These are phyloP conservation scores for Eucalyptus cloeziana DNA, from an alignment of 345 rosid species.

Conservation along the genomic window DNA sequence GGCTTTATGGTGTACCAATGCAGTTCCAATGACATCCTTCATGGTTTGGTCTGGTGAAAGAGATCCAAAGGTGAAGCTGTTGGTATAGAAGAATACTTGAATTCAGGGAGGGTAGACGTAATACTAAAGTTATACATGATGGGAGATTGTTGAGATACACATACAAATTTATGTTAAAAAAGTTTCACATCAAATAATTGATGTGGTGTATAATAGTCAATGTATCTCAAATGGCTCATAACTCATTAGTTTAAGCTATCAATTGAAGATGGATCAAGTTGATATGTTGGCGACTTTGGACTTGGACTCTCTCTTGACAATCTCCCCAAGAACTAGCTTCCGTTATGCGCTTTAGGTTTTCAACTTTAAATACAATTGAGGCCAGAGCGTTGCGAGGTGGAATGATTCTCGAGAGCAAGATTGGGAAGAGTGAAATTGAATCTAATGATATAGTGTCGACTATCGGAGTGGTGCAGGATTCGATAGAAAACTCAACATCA, in stretches of 20 bases:
- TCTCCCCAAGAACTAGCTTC: not conserved
- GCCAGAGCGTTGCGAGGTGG: not conserved
- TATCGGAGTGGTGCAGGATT: not conserved
- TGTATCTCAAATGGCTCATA: not conserved
- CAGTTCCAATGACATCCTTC: not conserved
- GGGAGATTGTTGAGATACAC: not conserved
- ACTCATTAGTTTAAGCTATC: not conserved
- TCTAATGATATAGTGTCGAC: not conserved
- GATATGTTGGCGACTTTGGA: not conserved
- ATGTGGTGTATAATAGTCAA: not conserved
- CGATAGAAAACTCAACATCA: not conserved
- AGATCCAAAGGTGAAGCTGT: not conserved
- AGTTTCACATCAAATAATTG: not conserved
- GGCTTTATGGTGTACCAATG: not conserved
- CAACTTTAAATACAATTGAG: not conserved
- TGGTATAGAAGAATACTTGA: not conserved
- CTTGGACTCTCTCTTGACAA: not conserved
- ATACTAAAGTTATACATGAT: fast-evolving
- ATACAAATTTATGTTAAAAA: not conserved
- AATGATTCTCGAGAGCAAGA: not conserved
- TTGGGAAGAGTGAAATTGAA: not conserved
- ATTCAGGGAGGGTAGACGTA: not conserved
- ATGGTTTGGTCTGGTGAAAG: not conserved
- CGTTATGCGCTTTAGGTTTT: not conserved
- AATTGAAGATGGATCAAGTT: not conserved